phyloP scores from a whole-genome alignment of 805 yeast genomes.

The Crinitomyces ghanaensis region DNA sequence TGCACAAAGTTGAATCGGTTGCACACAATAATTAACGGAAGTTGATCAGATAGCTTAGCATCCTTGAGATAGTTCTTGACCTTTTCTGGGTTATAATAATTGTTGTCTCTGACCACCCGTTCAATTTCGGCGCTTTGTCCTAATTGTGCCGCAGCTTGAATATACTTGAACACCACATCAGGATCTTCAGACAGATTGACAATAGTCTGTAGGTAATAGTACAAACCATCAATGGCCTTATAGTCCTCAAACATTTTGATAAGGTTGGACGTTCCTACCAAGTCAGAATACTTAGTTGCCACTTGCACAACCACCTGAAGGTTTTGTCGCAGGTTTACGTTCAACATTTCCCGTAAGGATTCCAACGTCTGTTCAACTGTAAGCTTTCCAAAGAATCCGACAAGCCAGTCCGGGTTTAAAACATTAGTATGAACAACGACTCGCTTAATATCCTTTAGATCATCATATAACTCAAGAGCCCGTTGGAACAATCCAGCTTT shows the following conservation, averaged over 20 bases:
- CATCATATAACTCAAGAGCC: constrained; percentile 92
- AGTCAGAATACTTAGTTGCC: constrained; percentile 90
- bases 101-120: constrained; percentile 89
- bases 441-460: constrained; percentile 89
- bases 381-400: constrained; percentile 81
- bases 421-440: constrained; percentile 75
- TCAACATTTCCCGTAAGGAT: constrained; percentile 77
- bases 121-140: constrained; percentile 92
- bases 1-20: constrained; percentile 87
- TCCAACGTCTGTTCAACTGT: constrained; percentile 88
- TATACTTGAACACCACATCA: constrained; percentile 91
- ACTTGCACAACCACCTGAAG: constrained; percentile 91
- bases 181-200: constrained; percentile 91
- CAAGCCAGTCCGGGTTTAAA: constrained; percentile 89
- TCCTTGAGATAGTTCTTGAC: constrained; percentile 96
- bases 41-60: constrained; percentile 84
- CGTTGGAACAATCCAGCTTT: constrained; percentile 93
- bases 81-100: constrained; percentile 90
- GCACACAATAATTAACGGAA: constrained; percentile 92
- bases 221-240: constrained; percentile 85
- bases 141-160: constrained; percentile 83
- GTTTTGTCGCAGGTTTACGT: constrained; percentile 69
- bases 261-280: constrained; percentile 75
- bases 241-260: constrained; percentile 89
- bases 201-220: constrained; percentile 84